Base-by-base conservation (phyloP, 306 rosid genomes). In the Crataegus laevigata region DNA sequence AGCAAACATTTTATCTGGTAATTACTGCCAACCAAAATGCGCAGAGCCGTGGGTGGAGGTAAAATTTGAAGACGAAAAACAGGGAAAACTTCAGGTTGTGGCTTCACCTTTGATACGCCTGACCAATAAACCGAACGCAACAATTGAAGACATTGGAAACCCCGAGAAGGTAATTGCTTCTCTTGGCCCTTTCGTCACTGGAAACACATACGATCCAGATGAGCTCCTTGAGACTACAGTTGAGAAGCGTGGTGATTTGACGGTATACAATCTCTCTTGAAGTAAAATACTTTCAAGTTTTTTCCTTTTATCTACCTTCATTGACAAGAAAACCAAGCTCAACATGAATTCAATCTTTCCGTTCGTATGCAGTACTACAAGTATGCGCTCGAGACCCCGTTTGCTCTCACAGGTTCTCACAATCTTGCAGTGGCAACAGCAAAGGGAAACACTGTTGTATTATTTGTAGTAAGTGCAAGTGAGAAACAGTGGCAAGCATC, bases 11-110 rank as follows among this genome's bases (percentile, higher is more conserved):
- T 77, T 94, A 78, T 94, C 97, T n/a, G 98, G 98, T 61, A 94
- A 94, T 80, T 94, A 94, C 85, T 94, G 98, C 77, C 97, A 94
- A 78, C 98, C 98, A 34, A 94, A 91, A 78, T 94, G 98, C 80
- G 98, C 97, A 58, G 98, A 94, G 88, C 98, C 98, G 2, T 94
- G 97, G 98, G 92, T 94, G 17, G 98, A 91, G 86, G 98, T 94
- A 24, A 91, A 91, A 76, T 94, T 94, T 77, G 98, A 94, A 81
- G 96, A 94, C 79, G 97, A 90, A 34, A 91, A 84, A 21, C 98
- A 91, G 72, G 98, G 98, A 26, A 94, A 89, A 83, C 72, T 94
- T 78, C 96, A 94, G 85, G 90, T 91, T 12, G 97, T 94, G 50
- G 98, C 91, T 62, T 94, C 98, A 1, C 97, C 97, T 71, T 87